A percentile compares a stretch with the other conserved stretches of the same genome.
These are phyloP conservation scores for Pinus tabuliformis DNA, from an alignment of 75 land plant species.

Conservation along the genomic window DNA sequence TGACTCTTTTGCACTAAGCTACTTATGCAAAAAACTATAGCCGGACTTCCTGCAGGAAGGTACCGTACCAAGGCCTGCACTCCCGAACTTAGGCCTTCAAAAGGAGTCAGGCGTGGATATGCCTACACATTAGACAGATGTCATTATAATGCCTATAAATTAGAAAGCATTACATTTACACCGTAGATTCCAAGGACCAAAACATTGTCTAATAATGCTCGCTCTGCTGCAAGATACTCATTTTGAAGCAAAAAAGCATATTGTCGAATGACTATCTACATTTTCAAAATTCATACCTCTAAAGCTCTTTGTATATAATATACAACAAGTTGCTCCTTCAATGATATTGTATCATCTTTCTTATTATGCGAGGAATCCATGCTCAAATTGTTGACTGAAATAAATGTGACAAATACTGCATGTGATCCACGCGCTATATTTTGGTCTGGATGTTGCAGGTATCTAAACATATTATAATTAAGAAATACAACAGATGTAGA, in stretches of 20 bases:
- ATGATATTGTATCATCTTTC: slow-evolving; percentile 30
- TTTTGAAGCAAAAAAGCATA: background rate
- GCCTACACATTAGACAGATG: slow-evolving; percentile 41
- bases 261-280: background rate
- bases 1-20: slow-evolving; percentile 54
- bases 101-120: slow-evolving; percentile 73
- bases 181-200: background rate
- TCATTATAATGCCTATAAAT: background rate
- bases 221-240: background rate
- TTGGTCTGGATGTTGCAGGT: slow-evolving; percentile 65
- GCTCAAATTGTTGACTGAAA: slow-evolving; percentile 29
- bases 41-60: slow-evolving; percentile 94
- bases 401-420: slow-evolving; percentile 67
- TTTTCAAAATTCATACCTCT: slow-evolving; percentile 46
- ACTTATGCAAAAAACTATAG: slow-evolving; percentile 63
- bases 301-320: slow-evolving; percentile 75
- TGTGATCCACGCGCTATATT: slow-evolving; percentile 77
- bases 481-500: slow-evolving; percentile 13
- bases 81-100: slow-evolving; percentile 81
- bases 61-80: slow-evolving; percentile 70
- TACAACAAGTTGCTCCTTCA: slow-evolving; percentile 82
- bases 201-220: background rate
- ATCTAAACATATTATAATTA: slow-evolving; percentile 43
- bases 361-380: slow-evolving; percentile 22
- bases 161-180: too few relatives aligned